These are phyloP conservation scores for Endoconidiophora laricicola DNA, from an alignment of 2,329 filamentous ascomycete species.

Conservation along the genomic window DNA sequence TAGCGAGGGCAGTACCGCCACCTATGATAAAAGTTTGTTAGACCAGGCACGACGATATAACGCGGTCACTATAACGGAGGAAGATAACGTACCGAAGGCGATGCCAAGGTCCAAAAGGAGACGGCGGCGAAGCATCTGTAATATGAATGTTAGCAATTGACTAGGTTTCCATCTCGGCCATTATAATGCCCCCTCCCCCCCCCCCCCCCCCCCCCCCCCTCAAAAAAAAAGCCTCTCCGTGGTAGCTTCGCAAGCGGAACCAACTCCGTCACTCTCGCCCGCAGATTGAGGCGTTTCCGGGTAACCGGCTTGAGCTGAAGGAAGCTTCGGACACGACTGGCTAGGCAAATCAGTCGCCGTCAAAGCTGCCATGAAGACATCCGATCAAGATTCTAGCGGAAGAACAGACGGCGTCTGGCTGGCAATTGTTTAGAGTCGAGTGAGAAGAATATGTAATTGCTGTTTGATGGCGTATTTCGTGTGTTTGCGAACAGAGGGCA, in stretches of 20 bases:
- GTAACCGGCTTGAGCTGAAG: too few species aligned
- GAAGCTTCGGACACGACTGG: too few species aligned
- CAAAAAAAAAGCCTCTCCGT: neutral
- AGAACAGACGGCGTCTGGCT: too few species aligned
- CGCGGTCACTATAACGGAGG: neutral
- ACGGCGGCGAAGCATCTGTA: slow-evolving; percentile 42
- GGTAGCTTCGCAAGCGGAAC: too few species aligned
- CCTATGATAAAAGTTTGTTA: slow-evolving; percentile 22
- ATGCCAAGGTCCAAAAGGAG: slow-evolving; percentile 40
- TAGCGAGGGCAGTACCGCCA: slow-evolving; percentile 37
- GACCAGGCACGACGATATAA: too few species aligned
- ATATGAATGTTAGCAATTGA: slow-evolving; percentile 4
- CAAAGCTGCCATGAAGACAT: too few species aligned
- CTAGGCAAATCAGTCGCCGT: too few species aligned
- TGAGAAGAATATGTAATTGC: too few species aligned
- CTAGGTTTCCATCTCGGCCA: neutral
- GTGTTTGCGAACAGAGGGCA: neutral
- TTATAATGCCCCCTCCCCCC: neutral
- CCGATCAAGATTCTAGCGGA: too few species aligned
- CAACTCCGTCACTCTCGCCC: too few species aligned
- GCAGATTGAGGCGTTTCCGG: too few species aligned
- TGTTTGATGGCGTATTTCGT: too few species aligned
- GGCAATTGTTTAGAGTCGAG: neutral
- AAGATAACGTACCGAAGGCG: slow-evolving; percentile 32
- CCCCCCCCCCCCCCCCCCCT: neutral